Evolutionary conservation across 164 flowering plant species (phyloP), one percentile per base, ranked within the genome.

Genomic region (Santalum album): DNA sequence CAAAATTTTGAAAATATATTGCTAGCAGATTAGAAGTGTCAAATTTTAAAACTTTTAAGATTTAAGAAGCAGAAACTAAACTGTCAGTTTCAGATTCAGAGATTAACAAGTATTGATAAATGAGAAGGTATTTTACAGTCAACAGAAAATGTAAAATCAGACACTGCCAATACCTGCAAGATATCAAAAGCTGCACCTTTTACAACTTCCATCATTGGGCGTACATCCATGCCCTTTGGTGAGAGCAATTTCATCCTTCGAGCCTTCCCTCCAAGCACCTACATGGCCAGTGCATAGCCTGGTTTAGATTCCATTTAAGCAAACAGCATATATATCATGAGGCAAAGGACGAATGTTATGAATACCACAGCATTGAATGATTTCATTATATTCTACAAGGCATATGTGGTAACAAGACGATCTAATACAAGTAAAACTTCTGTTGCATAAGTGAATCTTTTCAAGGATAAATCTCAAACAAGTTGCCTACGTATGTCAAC

Each of bases 141-240:
- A 45, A 45, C 14, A 21, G 34, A 9, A 45, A 20, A 17, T 2
- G 20, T 3, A 40, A 22, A 32, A 2, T 5, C 45, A 25, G 20
- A 45, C 25, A 53, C 17, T 39, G 58, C 14, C 7, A 7, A 14
- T 44, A 89, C 97, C 92, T 89, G 99, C 71, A 92, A 69, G 26
- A 87, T 89, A 54, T 76, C 82, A 70, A 92, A 92, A 10, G 90
- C 82, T 26, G 97, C 96, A 59, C 90, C 92, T 74, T 83, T 89
- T 14, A 92, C 99, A 53, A 92, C 97, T 74, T 92, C 96, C 99
- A 89, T 92, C 99, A 92, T 89, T 7, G 99, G 99, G 7, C 99
- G 82, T 27, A 92, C 99, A 70, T 89, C 95, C 95, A 82, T 78
- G 53, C 96, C 88, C 63, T 84, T 82, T 12, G 96, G 95, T 42